Evolutionary conservation across 371 early-diverging fungal species (phyloP).

Genomic region (Dinochytrium kinnereticum): DNA sequence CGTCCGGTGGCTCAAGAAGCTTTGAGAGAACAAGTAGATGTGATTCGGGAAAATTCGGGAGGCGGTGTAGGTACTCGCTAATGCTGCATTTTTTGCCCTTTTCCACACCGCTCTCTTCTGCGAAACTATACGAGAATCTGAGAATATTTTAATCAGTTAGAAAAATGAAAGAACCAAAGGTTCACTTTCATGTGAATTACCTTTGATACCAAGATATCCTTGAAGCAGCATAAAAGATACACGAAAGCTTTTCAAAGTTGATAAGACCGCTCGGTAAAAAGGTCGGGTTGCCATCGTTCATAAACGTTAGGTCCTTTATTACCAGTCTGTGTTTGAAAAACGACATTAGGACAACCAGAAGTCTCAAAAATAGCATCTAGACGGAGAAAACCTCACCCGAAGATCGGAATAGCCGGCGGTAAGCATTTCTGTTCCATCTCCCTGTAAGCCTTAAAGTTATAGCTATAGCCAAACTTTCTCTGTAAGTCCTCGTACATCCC

Average conservation of each 20-base stretch:
- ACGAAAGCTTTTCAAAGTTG: constrained; percentile 14
- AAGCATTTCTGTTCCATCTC: neutral
- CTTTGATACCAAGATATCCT: neutral
- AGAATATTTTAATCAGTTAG: neutral
- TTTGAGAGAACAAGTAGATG: constrained; percentile 13
- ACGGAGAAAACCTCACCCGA: neutral
- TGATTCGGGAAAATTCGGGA: constrained; percentile 14
- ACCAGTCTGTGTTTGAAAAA: too few relatives aligned
- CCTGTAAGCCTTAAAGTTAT: constrained; percentile 8
- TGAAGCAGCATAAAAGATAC: neutral
- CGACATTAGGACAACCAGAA: too few relatives aligned
- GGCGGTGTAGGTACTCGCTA: constrained; percentile 6
- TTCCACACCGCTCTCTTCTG: neutral
- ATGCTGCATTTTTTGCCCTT: constrained; percentile 1
- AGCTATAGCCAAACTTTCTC: constrained; percentile 2
- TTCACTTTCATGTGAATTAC: too few relatives aligned
- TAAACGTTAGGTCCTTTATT: constrained; percentile 16
- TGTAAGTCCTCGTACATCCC: constrained; percentile 7
- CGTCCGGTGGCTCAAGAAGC: constrained; percentile 11
- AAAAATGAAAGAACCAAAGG: neutral
- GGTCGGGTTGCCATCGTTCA: constrained; percentile 19
- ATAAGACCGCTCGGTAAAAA: neutral
- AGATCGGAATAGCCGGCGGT: constrained; percentile 4
- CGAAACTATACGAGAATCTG: neutral
- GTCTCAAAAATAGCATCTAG: too few relatives aligned